Evolutionary conservation across 176 grass and related monocot genomes (phyloP), one percentile per base, ranked within the genome.

Genomic region (Canna indica): DNA sequence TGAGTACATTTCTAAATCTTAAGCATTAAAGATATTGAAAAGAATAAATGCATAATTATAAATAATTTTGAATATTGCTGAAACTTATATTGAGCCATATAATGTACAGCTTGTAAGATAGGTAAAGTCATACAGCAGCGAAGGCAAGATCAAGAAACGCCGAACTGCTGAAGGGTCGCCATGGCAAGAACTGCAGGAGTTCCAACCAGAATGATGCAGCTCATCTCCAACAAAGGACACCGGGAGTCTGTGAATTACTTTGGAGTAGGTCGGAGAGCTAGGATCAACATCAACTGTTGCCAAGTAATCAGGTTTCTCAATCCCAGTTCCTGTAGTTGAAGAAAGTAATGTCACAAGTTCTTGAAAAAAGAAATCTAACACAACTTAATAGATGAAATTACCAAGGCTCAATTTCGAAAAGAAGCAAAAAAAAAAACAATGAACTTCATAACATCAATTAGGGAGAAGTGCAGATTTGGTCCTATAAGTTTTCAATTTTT

Each of bases 161-260:
- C 89, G 79, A 59, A 59, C 79, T 0, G 86, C 80, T 0, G 86
- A 90, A 5, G 89, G 59, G 64, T 92, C 94, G 0, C 80, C 69
- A 7, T 97, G 86, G 77, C 94, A 97, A 66, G 94, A 97, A 73
- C 94, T 97, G 84, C 94, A 97, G 2, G 94, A 73, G 70, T 97
- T 97, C 94, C 94, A 97, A 18, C 93, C 93, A 36, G 86, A 83
- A 67, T 97, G 93, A 81, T 90, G 93, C 64, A 97, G 76, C 47
- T 97, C 93, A 56, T 97, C 93, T 2, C 93, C 88, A 0, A 92
- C 79, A 73, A 92, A 72, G 22, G 86, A 68, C 44, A 62, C 72
- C 0, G 81, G 86, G 44, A 97, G 83, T 73, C 93, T 90, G 64
- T 97, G 93, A 56, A 92, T 87, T 36, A 97, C 93, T 68, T 97